Conservation (phyloP, 768 basidiomycete genomes). For the Suillus paluster region DNA sequence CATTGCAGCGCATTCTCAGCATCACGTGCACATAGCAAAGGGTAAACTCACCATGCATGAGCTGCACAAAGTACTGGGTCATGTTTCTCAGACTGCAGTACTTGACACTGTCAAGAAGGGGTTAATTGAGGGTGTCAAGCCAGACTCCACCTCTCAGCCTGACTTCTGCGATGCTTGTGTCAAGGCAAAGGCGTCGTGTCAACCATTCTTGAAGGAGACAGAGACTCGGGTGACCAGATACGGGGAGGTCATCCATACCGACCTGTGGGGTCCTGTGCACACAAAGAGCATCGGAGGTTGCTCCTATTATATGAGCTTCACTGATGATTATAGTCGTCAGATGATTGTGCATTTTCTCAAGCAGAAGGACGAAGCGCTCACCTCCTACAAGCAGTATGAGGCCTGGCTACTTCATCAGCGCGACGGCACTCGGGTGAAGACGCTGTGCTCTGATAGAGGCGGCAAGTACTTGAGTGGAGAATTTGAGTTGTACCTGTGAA, state of each 20-base stretch:
- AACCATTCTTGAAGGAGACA: background rate
- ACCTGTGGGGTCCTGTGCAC: conserved; percentile 4
- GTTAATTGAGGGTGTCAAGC: conserved; percentile 30
- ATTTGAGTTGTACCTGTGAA: conserved; percentile 20
- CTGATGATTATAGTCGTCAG: conserved; percentile 35
- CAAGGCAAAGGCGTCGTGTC: background rate
- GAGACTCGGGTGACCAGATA: background rate
- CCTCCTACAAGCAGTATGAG: conserved; percentile 30
- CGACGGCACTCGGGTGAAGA: too few species aligned
- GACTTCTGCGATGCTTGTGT: background rate
- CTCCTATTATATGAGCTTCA: conserved; percentile 40
- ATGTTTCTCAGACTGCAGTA: background rate
- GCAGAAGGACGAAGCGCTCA: conserved; percentile 32
- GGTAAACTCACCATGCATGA: too few species aligned
- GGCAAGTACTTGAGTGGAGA: conserved; percentile 30
- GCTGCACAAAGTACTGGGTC: too few species aligned
- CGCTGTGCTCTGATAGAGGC: conserved; percentile 26
- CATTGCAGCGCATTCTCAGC: background rate
- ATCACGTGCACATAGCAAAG: too few species aligned
- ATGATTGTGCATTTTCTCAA: conserved; percentile 29
- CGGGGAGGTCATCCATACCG: conserved; percentile 12
- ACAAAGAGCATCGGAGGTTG: conserved; percentile 18
- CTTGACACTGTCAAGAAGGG: conserved; percentile 9
- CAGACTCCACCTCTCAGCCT: conserved; percentile 20
- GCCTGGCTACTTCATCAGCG: conserved; percentile 18